These are phyloP conservation scores for Cyclocybe aegerita DNA, from an alignment of 768 basidiomycete genomes.

Conservation along the genomic window DNA sequence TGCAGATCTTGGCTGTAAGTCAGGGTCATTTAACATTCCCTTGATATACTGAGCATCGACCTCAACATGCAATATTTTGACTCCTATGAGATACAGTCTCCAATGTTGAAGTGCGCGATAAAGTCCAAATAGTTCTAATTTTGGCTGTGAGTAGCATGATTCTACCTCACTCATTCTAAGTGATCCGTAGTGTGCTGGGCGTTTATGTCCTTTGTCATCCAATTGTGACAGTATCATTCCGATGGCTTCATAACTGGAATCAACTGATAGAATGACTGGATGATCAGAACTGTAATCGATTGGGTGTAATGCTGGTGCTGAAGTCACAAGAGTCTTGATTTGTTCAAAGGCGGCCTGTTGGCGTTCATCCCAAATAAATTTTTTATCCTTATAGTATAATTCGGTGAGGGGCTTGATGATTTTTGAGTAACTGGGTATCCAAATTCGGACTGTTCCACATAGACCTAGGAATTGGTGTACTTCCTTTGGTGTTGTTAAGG, in stretches of 20 bases:
- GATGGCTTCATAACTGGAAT: constrained; percentile 28
- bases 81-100: constrained; percentile 16
- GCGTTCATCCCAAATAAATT: constrained; percentile 29
- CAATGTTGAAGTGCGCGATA: constrained; percentile 20
- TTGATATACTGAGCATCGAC: constrained; percentile 40
- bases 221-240: constrained; percentile 18
- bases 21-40: constrained; percentile 41
- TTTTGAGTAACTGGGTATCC: constrained; percentile 22
- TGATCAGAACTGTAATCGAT: constrained; percentile 22
- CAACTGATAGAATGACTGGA: constrained; percentile 29
- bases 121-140: constrained; percentile 37
- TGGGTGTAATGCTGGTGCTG: constrained; percentile 22
- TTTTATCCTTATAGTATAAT: constrained; percentile 16
- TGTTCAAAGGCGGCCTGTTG: constrained; percentile 13
- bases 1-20: constrained; percentile 31
- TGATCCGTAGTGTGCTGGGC: constrained; percentile 31
- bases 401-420: constrained; percentile 12
- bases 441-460: constrained; percentile 21
- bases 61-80: constrained; percentile 30
- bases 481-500: constrained; percentile 16
- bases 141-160: constrained; percentile 34
- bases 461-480: constrained; percentile 30
- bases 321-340: constrained; percentile 24
- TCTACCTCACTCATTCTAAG: constrained; percentile 29
- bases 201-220: constrained; percentile 12